A percentile compares a stretch with the other conserved stretches of the same genome.
These are phyloP conservation scores for Cladosporium velox DNA, from an alignment of 2,329 filamentous ascomycete species.

Conservation along the genomic window DNA sequence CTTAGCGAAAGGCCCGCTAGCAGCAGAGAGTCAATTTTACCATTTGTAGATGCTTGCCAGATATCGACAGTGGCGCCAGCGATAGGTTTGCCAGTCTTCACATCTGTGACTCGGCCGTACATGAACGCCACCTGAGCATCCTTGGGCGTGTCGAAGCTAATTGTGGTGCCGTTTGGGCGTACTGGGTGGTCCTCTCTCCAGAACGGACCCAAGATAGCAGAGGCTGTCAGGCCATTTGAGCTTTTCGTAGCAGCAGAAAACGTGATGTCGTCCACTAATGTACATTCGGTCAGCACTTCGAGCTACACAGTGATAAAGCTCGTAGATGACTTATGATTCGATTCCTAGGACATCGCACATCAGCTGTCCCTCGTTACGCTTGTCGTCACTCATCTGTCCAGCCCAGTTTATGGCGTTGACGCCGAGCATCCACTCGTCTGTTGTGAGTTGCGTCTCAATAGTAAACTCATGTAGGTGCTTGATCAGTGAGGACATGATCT, in stretches of 20 bases:
- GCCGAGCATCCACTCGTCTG: constrained; percentile 59
- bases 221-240: constrained; percentile 56
- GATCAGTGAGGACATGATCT: constrained; percentile 53
- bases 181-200: constrained; percentile 73
- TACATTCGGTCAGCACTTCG: neutral
- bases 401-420: constrained; percentile 62
- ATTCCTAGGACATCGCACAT: constrained; percentile 61
- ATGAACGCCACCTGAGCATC: constrained; percentile 62
- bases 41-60: constrained; percentile 77
- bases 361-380: constrained; percentile 64
- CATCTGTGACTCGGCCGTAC: constrained; percentile 63
- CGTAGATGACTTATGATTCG: constrained; percentile 40
- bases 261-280: constrained; percentile 17
- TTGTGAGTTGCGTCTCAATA: constrained; percentile 58
- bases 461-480: constrained; percentile 61
- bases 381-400: constrained; percentile 63
- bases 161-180: constrained; percentile 67
- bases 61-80: constrained; percentile 70
- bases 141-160: constrained; percentile 52
- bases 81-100: constrained; percentile 64
- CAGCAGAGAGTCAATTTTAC: neutral
- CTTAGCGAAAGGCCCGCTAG: neutral
- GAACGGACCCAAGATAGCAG: constrained; percentile 82
- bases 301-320: neutral
- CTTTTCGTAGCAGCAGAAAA: constrained; percentile 13